Conservation (phyloP, 78 protist genomes). For the Chrysochromulina tobinii region DNA sequence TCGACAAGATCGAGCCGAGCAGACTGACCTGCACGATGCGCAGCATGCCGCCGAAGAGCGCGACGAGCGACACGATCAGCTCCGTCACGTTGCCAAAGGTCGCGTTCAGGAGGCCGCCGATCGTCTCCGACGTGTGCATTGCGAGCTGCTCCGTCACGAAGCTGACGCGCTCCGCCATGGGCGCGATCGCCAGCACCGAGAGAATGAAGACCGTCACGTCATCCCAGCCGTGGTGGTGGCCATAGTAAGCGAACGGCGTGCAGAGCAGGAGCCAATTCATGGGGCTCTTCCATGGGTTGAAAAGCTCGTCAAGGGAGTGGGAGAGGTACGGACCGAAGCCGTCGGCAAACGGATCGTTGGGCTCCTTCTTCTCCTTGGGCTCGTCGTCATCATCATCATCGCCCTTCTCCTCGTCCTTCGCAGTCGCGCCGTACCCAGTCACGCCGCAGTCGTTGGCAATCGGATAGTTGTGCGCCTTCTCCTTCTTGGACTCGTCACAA, state of each 20-base stretch:
- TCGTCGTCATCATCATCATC: no score
- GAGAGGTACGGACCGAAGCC: no score
- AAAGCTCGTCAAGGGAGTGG: no score
- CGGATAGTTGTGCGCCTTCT: no score
- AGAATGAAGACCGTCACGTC: not conserved
- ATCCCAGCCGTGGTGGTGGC: not conserved
- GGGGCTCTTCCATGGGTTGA: no score
- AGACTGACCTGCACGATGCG: conserved; percentile 52
- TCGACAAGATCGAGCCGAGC: conserved; percentile 60
- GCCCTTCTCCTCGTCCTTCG: no score
- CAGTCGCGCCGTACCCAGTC: no score
- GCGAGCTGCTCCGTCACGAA: conserved; percentile 58
- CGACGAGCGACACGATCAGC: conserved; percentile 47
- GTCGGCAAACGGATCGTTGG: no score
- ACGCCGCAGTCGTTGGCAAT: no score
- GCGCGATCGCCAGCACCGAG: conserved; percentile 9
- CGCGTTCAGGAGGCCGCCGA: conserved; percentile 66
- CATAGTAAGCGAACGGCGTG: not conserved
- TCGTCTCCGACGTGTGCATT: conserved; percentile 13
- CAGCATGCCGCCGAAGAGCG: conserved; percentile 33
- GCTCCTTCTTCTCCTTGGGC: no score
- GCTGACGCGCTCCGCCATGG: conserved; percentile 50
- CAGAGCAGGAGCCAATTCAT: not conserved
- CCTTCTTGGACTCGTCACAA: no score
- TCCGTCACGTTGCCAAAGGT: conserved; percentile 69